Evolutionary conservation across 2,329 filamentous ascomycete genomes (phyloP).

Genomic region (Penicillium sclerotigenum): DNA sequence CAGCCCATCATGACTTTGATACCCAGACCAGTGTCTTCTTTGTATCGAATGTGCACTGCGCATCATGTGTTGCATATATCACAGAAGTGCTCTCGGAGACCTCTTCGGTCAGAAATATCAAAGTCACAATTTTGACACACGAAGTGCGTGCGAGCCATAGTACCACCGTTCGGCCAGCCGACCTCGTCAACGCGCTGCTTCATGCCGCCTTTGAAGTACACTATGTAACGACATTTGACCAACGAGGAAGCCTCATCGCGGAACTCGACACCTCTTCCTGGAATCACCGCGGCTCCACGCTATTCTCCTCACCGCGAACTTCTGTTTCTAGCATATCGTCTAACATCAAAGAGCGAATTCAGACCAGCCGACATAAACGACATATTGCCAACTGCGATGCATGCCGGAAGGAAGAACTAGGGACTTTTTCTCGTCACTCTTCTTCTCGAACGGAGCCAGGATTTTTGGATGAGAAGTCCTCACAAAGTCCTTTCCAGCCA

Average conservation of each 20-base stretch:
- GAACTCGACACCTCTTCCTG: constrained; percentile 37
- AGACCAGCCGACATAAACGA: constrained; percentile 25
- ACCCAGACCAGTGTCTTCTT: constrained; percentile 36
- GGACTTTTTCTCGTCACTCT: constrained; percentile 17
- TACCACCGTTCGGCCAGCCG: constrained; percentile 27
- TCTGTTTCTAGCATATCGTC: constrained; percentile 19
- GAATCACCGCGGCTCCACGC: constrained; percentile 27
- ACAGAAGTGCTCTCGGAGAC: constrained; percentile 42
- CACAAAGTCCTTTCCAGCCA: not conserved
- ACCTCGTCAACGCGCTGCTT: constrained; percentile 39
- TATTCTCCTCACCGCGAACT: constrained; percentile 21
- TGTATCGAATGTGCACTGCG: constrained; percentile 49
- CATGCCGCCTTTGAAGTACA: constrained; percentile 49
- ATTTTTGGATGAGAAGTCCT: constrained; percentile 13
- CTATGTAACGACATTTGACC: constrained; percentile 42
- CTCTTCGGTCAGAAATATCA: constrained; percentile 35
- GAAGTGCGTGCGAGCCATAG: constrained; percentile 44
- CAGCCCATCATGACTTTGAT: not conserved
- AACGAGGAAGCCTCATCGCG: constrained; percentile 27
- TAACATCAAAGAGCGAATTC: constrained; percentile 20
- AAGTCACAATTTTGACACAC: constrained; percentile 45
- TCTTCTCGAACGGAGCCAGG: constrained; percentile 14
- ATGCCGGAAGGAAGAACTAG: constrained; percentile 44
- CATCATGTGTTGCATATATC: constrained; percentile 48
- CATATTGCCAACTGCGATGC: constrained; percentile 53